A percentile compares a stretch with the other conserved stretches of the same genome.
phyloP scores from a whole-genome alignment of 768 basidiomycete genomes.

The Gloeophyllum trabeum region DNA sequence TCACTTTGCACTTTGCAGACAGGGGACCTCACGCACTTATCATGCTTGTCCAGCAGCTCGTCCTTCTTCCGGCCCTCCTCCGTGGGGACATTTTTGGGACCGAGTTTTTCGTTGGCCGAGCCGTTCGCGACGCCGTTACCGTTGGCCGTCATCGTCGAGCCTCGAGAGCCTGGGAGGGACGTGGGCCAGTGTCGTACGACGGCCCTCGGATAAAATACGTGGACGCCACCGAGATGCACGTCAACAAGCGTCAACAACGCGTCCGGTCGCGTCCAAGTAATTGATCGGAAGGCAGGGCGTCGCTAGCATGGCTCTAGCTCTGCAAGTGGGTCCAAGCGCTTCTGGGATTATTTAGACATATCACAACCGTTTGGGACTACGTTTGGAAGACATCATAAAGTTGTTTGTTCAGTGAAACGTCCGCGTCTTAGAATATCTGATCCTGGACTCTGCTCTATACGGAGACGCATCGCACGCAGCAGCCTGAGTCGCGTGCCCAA shows the following conservation, averaged over 20 bases:
- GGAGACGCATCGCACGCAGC: no score
- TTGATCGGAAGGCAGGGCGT: neutral
- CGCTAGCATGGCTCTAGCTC: no score
- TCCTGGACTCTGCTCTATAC: no score
- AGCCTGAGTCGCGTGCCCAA: no score
- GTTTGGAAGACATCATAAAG: no score
- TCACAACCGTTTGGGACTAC: no score
- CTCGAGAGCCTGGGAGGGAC: constrained; percentile 9
- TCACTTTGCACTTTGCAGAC: no score
- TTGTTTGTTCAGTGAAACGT: no score
- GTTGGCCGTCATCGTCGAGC: neutral
- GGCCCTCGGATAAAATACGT: neutral
- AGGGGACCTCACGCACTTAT: constrained; percentile 43
- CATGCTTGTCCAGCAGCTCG: constrained; percentile 46
- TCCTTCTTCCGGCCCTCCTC: constrained; percentile 24
- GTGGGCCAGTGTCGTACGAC: neutral
- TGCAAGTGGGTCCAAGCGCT: no score
- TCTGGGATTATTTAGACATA: no score
- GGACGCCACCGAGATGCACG: neutral
- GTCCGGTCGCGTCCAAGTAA: neutral
- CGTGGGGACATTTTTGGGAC: constrained; percentile 35
- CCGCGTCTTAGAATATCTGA: no score
- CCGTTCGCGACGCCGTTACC: constrained; percentile 4
- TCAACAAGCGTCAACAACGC: neutral
- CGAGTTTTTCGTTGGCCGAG: constrained; percentile 30